Conservation (phyloP, 2,329 filamentous ascomycete genomes). For the Phialophora verrucosa region DNA sequence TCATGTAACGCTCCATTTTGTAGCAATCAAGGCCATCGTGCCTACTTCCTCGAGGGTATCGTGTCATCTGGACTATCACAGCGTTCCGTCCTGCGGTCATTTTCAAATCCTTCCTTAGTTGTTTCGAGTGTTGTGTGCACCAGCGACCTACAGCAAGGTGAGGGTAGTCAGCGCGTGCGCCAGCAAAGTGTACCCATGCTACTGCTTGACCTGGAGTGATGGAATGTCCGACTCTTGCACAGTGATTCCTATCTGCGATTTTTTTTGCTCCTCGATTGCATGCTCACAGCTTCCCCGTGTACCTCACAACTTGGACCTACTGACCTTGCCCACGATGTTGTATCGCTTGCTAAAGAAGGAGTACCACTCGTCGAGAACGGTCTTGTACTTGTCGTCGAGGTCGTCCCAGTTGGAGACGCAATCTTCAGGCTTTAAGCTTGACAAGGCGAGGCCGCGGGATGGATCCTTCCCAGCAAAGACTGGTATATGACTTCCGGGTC, state of each 20-base stretch:
- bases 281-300: background rate
- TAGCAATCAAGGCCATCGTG: background rate
- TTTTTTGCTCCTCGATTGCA: background rate
- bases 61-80: conserved; percentile 1
- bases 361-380: conserved; percentile 85
- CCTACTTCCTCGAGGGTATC: background rate
- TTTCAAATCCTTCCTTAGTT: conserved; percentile 8
- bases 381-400: conserved; percentile 82
- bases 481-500: conserved; percentile 47
- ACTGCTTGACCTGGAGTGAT: background rate
- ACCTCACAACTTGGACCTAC: conserved; percentile 28
- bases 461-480: conserved; percentile 96
- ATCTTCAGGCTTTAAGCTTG: conserved; percentile 84
- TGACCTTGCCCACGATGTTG: conserved; percentile 68
- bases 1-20: background rate
- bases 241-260: background rate
- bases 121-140: conserved; percentile 33
- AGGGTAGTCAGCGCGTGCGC: conserved; percentile 18
- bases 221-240: conserved; percentile 1
- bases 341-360: conserved; percentile 98
- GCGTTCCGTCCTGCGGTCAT: background rate
- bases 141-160: conserved; percentile 30
- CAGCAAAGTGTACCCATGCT: background rate
- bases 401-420: conserved; percentile 82
- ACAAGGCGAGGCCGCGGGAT: conserved; percentile 85